Conservation (phyloP, 768 basidiomycete species). For the Phlegmacium glaucopus region DNA sequence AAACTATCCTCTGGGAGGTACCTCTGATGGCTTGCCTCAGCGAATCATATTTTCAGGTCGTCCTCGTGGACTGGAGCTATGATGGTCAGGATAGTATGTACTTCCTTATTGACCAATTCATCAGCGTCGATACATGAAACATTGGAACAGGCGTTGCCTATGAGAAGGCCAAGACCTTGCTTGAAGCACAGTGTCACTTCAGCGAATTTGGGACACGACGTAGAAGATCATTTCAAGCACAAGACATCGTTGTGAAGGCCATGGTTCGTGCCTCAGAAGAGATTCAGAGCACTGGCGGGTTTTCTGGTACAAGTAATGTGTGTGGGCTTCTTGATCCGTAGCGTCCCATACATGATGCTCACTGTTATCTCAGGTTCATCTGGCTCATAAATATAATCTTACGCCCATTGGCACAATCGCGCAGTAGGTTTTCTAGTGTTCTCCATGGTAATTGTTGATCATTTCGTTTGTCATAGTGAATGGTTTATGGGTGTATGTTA, state of each 20-base stretch:
- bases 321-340: conserved; percentile 1
- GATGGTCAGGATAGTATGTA: conserved; percentile 72
- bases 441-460: neutral
- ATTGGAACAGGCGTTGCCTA: conserved; percentile 60
- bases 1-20: conserved; percentile 94
- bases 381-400: conserved; percentile 74
- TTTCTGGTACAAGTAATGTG: conserved; percentile 93
- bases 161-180: conserved; percentile 61
- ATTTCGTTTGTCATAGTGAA: conserved; percentile 41
- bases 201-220: conserved; percentile 89
- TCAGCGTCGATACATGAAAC: neutral
- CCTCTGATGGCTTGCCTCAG: conserved; percentile 91
- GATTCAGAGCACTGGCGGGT: conserved; percentile 42
- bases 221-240: conserved; percentile 66
- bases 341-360: neutral
- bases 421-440: conserved; percentile 51
- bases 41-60: conserved; percentile 80
- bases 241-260: conserved; percentile 72
- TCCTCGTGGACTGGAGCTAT: conserved; percentile 79
- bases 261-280: conserved; percentile 65
- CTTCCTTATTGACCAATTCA: neutral
- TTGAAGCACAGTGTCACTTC: conserved; percentile 64
- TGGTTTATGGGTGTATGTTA: conserved; percentile 84
- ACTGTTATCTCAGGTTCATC: conserved; percentile 54
- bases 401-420: conserved; percentile 79